Evolutionary conservation across 2,329 filamentous ascomycete species (phyloP).

Genomic region (Pseudogymnoascus sp.): DNA sequence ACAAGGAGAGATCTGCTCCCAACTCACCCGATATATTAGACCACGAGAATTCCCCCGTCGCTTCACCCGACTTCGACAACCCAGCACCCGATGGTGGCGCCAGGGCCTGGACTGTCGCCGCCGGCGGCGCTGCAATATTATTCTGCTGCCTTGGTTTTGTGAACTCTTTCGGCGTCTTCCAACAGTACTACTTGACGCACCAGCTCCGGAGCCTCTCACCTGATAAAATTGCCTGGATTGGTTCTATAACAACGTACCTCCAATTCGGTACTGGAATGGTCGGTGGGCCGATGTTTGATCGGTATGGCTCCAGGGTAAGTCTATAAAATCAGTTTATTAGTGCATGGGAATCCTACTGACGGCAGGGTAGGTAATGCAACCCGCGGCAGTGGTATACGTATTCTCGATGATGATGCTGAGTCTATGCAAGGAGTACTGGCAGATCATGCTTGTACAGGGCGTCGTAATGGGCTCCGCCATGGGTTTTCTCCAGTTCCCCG

Average conservation of each 20-base stretch:
- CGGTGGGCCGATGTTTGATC: constrained; percentile 52
- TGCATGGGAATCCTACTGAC: constrained; percentile 27
- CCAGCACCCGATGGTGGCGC: constrained; percentile 15
- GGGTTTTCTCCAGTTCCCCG: constrained; percentile 35
- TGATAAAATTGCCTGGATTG: constrained; percentile 50
- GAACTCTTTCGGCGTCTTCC: constrained; percentile 42
- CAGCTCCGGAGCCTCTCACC: constrained; percentile 39
- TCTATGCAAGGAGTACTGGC: constrained; percentile 44
- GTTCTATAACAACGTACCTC: constrained; percentile 44
- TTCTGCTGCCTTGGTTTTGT: constrained; percentile 31
- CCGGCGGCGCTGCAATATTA: constrained; percentile 12
- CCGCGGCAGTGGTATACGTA: constrained; percentile 41
- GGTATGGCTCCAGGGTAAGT: constrained; percentile 45
- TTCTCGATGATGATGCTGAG: constrained; percentile 54
- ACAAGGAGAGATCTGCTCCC: constrained; percentile 27
- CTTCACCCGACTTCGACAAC: constrained; percentile 34
- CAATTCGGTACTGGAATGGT: constrained; percentile 44
- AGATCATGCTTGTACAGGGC: constrained; percentile 40
- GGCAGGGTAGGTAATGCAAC: constrained; percentile 22
- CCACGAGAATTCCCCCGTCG: constrained; percentile 14
- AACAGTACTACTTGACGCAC: constrained; percentile 44
- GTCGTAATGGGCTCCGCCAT: constrained; percentile 36
- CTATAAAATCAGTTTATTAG: constrained; percentile 19
- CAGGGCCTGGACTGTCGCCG: constrained; percentile 14
- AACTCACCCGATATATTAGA: constrained; percentile 35